Evolutionary conservation across 2,329 filamentous ascomycete species (phyloP).

Genomic region (Colletotrichum sp.): DNA sequence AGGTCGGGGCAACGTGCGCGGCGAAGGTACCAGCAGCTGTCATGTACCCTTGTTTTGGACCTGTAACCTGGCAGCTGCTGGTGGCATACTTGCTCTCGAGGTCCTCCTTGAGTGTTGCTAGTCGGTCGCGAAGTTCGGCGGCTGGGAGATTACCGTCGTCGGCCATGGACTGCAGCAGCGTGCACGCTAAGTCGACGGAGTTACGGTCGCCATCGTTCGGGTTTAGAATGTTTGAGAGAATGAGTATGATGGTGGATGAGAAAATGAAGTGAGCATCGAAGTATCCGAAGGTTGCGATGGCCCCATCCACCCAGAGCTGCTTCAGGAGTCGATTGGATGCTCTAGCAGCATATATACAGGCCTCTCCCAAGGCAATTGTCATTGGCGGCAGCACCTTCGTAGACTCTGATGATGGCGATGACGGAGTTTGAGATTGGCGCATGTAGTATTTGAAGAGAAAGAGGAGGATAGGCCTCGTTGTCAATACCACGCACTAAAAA

Average conservation of each 20-base stretch:
- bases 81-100: neutral
- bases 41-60: neutral
- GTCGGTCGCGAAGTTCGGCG: slow-evolving; percentile 31
- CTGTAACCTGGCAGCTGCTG: neutral
- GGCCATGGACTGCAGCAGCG: slow-evolving; percentile 32
- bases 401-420: neutral
- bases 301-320: slow-evolving; percentile 28
- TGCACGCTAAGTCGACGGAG: slow-evolving; percentile 30
- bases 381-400: slow-evolving; percentile 31
- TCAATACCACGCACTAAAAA: slow-evolving; percentile 34
- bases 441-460: slow-evolving; percentile 32
- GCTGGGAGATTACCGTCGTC: slow-evolving; percentile 34
- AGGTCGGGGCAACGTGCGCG: neutral
- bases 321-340: slow-evolving; percentile 29
- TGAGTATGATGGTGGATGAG: slow-evolving; percentile 30
- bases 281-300: slow-evolving; percentile 32
- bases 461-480: slow-evolving; percentile 30
- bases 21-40: neutral
- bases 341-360: slow-evolving; percentile 32
- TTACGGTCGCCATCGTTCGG: slow-evolving; percentile 29
- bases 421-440: slow-evolving; percentile 17
- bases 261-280: slow-evolving; percentile 37
- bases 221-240: slow-evolving; percentile 39
- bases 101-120: slow-evolving; percentile 10
- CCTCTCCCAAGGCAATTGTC: slow-evolving; percentile 33